Conservation (phyloP, 805 yeast species). For the Saccharomycopsis guyanensis region DNA sequence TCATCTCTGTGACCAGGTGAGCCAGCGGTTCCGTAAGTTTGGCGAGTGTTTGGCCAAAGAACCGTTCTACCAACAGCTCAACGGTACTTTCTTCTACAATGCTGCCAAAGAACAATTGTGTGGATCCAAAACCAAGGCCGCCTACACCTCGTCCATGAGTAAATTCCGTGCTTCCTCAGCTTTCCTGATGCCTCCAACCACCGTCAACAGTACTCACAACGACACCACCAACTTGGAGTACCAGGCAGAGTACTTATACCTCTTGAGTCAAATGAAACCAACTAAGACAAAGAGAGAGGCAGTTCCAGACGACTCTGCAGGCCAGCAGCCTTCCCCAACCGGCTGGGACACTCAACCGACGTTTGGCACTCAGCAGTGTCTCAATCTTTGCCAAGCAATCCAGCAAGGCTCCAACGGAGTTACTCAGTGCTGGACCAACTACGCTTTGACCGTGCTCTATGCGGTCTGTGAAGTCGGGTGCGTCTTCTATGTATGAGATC, state of each 20-base stretch:
- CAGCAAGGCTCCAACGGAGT: slow-evolving; percentile 13
- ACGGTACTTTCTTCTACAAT: slow-evolving; percentile 15
- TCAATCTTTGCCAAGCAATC: slow-evolving; percentile 12
- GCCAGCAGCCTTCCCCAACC: background rate
- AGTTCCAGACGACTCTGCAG: background rate
- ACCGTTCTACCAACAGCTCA: slow-evolving; percentile 13
- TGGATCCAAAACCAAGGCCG: slow-evolving; percentile 2
- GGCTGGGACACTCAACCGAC: background rate
- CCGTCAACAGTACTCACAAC: background rate
- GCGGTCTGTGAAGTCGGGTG: slow-evolving; percentile 20
- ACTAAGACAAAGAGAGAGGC: background rate
- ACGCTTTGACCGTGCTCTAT: slow-evolving; percentile 14
- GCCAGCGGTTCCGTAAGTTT: slow-evolving; percentile 10
- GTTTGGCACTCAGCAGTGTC: slow-evolving; percentile 13
- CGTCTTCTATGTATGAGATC: slow-evolving; percentile 5
- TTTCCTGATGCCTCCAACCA: background rate
- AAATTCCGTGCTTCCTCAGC: background rate
- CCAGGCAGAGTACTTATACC: background rate
- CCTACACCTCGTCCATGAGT: background rate
- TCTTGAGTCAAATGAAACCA: background rate
- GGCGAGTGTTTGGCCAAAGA: slow-evolving; percentile 16
- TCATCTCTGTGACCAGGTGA: slow-evolving; percentile 10
- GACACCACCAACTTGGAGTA: background rate
- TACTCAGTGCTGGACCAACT: slow-evolving; percentile 12
- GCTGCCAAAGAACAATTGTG: slow-evolving; percentile 20